These are phyloP conservation scores for Spinacia oleracea DNA, from an alignment of 179 eudicot species.

Conservation along the genomic window DNA sequence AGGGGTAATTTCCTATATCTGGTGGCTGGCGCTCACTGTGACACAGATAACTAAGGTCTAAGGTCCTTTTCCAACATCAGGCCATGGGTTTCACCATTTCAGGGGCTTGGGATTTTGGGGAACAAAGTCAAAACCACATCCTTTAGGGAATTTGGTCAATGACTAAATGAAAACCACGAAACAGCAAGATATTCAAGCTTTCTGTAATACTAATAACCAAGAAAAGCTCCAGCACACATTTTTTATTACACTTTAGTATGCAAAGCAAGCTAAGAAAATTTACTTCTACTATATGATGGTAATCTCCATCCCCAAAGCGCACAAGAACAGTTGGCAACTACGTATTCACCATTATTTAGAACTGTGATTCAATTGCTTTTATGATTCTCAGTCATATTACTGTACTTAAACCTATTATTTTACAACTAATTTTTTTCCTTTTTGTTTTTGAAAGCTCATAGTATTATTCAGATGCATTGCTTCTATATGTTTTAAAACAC, in stretches of 20 bases:
- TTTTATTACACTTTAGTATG: neutral
- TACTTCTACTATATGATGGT: neutral
- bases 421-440: no score
- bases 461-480: no score
- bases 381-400: neutral
- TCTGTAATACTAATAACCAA: neutral
- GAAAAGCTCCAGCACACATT: neutral
- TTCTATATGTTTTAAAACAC: neutral
- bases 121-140: neutral
- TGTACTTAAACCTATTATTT: no score
- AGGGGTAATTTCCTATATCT: neutral
- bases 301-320: neutral
- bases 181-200: neutral
- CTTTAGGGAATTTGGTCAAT: neutral
- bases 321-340: neutral
- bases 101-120: neutral
- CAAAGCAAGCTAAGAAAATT: neutral
- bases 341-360: neutral
- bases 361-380: neutral
- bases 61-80: neutral
- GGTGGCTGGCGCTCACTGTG: no score
- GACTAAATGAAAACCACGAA: neutral
- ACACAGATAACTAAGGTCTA: neutral
- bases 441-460: no score
- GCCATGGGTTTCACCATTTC: neutral